These are phyloP conservation scores for Ophiostoma piceae DNA, from an alignment of 2,329 filamentous ascomycete species.

Conservation along the genomic window DNA sequence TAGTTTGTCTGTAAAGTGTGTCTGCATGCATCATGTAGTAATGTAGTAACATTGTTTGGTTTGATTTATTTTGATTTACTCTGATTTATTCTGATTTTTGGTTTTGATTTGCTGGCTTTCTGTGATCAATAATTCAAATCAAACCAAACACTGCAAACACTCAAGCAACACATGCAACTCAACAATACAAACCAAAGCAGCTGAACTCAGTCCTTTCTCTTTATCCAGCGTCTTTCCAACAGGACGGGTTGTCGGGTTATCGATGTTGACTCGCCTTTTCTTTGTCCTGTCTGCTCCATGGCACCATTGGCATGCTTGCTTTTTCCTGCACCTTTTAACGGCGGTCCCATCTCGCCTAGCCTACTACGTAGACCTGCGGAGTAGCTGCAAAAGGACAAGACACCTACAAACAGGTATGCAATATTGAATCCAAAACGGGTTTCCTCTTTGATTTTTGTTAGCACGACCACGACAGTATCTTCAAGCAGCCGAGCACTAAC, in stretches of 20 bases:
- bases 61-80: neutral
- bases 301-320: neutral
- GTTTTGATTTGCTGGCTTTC: no score
- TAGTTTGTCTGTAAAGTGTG: neutral
- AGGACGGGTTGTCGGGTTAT: neutral
- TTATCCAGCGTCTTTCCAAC: neutral
- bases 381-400: slow-evolving; percentile 2
- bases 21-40: neutral
- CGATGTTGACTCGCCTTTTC: neutral
- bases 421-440: slow-evolving; percentile 7
- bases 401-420: neutral
- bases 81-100: neutral
- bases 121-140: no score
- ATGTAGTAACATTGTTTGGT: neutral
- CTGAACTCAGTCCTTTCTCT: neutral
- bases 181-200: neutral
- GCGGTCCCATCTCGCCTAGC: neutral
- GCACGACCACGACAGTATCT: no score
- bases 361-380: neutral
- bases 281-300: neutral
- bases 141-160: no score
- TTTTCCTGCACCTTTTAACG: neutral
- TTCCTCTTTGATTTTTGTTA: neutral
- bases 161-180: no score
- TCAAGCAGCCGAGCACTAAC: no score